phyloP scores from a whole-genome alignment of 2,329 filamentous ascomycete genomes.

The Xylariaceae sp. region DNA sequence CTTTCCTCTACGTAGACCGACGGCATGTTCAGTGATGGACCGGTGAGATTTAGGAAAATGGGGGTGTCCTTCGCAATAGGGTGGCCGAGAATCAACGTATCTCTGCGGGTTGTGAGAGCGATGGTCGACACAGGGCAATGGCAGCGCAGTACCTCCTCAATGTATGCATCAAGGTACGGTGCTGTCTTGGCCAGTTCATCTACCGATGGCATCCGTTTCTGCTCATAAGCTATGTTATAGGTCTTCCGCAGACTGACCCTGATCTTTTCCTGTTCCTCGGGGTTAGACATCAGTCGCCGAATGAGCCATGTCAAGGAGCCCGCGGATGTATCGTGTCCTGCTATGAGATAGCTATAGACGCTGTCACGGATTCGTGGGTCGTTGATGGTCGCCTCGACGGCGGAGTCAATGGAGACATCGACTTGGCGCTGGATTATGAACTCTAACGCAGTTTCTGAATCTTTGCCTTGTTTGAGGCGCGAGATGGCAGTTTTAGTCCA shows the following conservation, averaged over 20 bases:
- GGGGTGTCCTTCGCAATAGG: background rate
- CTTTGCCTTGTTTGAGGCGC: background rate
- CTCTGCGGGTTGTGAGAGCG: background rate
- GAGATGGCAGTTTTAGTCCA: background rate
- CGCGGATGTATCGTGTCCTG: conserved; percentile 2
- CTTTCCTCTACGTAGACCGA: background rate
- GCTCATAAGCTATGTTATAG: background rate
- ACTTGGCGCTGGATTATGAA: background rate
- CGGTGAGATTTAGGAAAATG: conserved; percentile 4
- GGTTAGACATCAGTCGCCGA: background rate
- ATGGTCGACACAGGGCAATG: background rate
- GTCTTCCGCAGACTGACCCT: background rate
- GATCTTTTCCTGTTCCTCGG: background rate
- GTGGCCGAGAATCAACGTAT: conserved; percentile 1
- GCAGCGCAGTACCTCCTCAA: conserved; percentile 2
- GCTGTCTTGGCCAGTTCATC: background rate
- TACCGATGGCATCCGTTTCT: background rate
- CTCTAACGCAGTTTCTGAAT: background rate
- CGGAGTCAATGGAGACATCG: background rate
- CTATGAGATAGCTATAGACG: conserved; percentile 1
- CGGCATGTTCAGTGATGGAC: background rate
- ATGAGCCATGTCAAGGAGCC: conserved; percentile 1
- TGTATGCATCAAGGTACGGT: conserved; percentile 2
- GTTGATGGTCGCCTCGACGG: background rate
- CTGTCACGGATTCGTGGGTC: background rate